These are phyloP conservation scores for Pyrenochaeta sp. DNA, from an alignment of 2,329 filamentous ascomycete genomes.

Conservation along the genomic window DNA sequence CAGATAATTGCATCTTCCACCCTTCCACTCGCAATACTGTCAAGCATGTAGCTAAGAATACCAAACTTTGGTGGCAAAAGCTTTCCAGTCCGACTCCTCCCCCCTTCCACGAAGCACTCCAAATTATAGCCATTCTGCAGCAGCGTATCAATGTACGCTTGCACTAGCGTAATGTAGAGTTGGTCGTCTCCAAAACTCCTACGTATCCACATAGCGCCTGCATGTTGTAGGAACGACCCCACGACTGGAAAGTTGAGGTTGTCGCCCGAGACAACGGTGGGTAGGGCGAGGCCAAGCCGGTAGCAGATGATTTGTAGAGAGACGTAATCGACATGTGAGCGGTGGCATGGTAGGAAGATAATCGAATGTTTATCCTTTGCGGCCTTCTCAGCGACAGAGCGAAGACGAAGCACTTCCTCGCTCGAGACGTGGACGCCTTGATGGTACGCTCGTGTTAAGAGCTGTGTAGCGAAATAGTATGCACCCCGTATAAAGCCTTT, in stretches of 20 bases:
- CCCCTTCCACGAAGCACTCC: constrained; percentile 98
- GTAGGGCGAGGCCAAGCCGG: constrained; percentile 84
- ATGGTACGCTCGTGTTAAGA: constrained; percentile 92
- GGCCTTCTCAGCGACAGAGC: constrained; percentile 83
- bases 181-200: constrained; percentile 91
- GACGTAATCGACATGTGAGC: constrained; percentile 96
- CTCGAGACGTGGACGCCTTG: constrained; percentile 97
- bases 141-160: constrained; percentile 93
- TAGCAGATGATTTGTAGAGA: constrained; percentile 96
- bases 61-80: constrained; percentile 94
- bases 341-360: constrained; percentile 92
- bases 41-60: constrained; percentile 89
- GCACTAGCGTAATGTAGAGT: constrained; percentile 90
- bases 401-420: constrained; percentile 85
- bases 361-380: constrained; percentile 91
- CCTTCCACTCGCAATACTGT: constrained; percentile 86
- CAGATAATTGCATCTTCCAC: constrained; percentile 93
- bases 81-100: constrained; percentile 91
- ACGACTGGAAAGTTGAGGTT: constrained; percentile 95
- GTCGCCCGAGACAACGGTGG: constrained; percentile 92
- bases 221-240: constrained; percentile 89
- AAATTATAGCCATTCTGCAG: constrained; percentile 92
- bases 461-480: constrained; percentile 87
- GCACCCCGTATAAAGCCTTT: constrained; percentile 90
- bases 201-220: constrained; percentile 96